These are phyloP conservation scores for Heliamphora exappendiculata DNA, from an alignment of 148 eudicot genomes.

Conservation along the genomic window DNA sequence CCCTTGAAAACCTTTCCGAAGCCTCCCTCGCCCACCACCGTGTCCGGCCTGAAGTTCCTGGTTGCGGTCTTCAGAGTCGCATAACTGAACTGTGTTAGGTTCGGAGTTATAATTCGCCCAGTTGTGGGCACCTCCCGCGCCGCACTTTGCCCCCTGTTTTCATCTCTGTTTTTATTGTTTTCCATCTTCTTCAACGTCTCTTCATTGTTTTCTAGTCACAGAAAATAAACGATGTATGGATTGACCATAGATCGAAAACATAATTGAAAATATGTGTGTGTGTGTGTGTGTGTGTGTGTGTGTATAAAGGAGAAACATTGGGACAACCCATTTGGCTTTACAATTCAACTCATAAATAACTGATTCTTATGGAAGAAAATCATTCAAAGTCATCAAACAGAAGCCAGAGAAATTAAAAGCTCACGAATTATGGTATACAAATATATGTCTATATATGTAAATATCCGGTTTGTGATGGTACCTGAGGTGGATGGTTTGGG, in stretches of 20 bases:
- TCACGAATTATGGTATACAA: no score
- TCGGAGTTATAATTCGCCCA: constrained; percentile 42
- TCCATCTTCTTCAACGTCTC: background rate
- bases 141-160: background rate
- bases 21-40: constrained; percentile 72
- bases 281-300: no score
- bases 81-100: constrained; percentile 39
- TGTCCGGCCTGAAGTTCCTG: constrained; percentile 49
- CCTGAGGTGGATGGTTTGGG: constrained; percentile 2
- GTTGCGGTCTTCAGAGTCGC: constrained; percentile 53
- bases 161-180: background rate
- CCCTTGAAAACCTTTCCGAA: constrained; percentile 84
- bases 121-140: constrained; percentile 9
- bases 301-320: background rate
- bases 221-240: background rate
- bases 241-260: background rate
- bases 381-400: background rate
- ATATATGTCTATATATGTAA: background rate
- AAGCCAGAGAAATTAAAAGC: background rate
- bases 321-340: background rate
- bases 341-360: no score
- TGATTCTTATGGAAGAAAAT: no score
- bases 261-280: background rate
- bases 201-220: background rate
- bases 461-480: background rate